Base-by-base conservation (phyloP, 1,284 basidiomycete species). In the Sporisorium graminicola region DNA sequence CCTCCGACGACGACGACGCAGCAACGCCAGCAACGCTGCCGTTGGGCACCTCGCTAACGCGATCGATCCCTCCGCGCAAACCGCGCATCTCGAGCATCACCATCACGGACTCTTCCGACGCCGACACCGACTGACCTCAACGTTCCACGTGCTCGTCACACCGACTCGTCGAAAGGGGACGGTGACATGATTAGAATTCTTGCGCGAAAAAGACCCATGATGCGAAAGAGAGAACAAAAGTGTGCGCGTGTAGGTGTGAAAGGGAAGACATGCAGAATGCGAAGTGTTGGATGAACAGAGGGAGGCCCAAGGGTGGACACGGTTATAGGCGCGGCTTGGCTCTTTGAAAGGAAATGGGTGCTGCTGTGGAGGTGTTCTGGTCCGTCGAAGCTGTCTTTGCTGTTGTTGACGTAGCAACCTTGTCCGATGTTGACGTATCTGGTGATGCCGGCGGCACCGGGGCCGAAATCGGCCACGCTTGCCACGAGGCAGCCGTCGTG, bases 61-160 rank as follows among this genome's bases (percentile, higher is more conserved):
- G 8, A 7, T 16, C 12, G n/a, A 14, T 35, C 3, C 3, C 8
- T 0, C 37, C 42, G 8, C 24, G 13, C 27, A 61, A 62, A 53
- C 35, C 58, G 14, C 43, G 68, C 2, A 46, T 53, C 16, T 65
- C 69, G 16, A 35, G 56, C 4, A 72, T 72, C 59, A 63, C 56
- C 29, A 58, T 72, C 40, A 54, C 35, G 40, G 55, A 61, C 40
- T 37, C 37, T 22, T 66, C 64, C 9, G 44, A 33, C 7, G 31
- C 29, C 33, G 56, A 70, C 31, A 43, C 8, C 22, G 20, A 20
- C 22, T 52, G 46, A 40, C 16, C 20, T 10, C 20, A 13, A 16
- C 51, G 3, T 4, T 20, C 33, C 12, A 8, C 13, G 5, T 2
- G 20, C 7, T 26, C 13, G 8, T 14, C 7, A 8, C 10, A 24